These are phyloP conservation scores for Chaetomium fimeti DNA, from an alignment of 495 filamentous ascomycete species.

Conservation along the genomic window DNA sequence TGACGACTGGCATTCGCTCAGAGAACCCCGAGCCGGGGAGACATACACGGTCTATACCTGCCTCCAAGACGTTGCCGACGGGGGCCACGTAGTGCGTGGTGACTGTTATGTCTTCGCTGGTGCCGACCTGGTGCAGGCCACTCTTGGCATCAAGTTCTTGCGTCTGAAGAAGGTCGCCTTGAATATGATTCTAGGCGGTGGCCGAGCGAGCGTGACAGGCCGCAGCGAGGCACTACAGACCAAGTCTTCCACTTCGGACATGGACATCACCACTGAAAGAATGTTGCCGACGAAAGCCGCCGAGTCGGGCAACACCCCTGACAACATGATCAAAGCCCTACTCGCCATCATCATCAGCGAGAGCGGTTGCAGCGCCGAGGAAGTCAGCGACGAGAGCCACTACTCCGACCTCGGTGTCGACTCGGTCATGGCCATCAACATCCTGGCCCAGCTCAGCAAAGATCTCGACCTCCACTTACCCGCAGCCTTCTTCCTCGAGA, in stretches of 20 bases:
- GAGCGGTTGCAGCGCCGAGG: neutral
- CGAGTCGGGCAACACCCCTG: neutral
- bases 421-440: conserved; percentile 5
- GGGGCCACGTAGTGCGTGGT: neutral
- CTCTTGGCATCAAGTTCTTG: conserved; percentile 2
- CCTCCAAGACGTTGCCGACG: neutral
- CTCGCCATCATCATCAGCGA: neutral
- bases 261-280: neutral
- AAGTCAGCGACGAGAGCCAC: neutral
- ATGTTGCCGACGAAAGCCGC: neutral
- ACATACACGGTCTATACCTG: neutral
- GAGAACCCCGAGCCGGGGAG: neutral
- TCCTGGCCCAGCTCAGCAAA: neutral
- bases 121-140: neutral
- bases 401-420: neutral
- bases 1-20: neutral
- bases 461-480: neutral
- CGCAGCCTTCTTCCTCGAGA: neutral
- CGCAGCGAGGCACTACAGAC: neutral
- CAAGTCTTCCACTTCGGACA: neutral
- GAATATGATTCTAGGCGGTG: neutral
- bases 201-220: neutral
- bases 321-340: neutral
- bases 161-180: conserved; percentile 1
- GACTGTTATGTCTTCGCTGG: neutral